Evolutionary conservation across 352 stramenopile species (phyloP).

Genomic region (Phytopythium kandeliae): DNA sequence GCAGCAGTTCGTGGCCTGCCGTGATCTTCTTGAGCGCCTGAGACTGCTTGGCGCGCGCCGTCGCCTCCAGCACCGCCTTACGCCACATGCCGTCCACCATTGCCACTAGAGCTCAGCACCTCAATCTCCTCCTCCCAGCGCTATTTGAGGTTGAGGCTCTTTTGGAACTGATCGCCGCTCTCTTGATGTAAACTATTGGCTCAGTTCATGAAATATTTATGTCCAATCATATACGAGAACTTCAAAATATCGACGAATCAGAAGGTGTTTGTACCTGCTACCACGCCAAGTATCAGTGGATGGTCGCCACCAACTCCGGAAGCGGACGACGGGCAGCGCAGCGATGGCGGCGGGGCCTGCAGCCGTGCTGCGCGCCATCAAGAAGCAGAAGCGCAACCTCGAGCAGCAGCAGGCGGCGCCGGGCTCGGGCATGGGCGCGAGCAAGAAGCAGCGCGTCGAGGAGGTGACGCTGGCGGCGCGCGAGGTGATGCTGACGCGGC

Average conservation of each 20-base stretch:
- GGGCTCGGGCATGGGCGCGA: slow-evolving; percentile 8
- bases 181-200: too few species aligned
- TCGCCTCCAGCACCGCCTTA: slow-evolving; percentile 54
- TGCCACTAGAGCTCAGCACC: not conserved
- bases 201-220: too few species aligned
- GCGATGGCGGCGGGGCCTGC: not conserved
- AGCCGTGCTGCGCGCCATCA: slow-evolving; percentile 14
- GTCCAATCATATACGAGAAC: not conserved
- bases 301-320: not conserved
- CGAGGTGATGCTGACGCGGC: slow-evolving; percentile 61
- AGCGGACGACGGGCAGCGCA: not conserved
- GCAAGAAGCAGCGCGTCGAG: slow-evolving; percentile 66
- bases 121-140: too few species aligned
- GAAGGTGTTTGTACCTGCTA: too few species aligned
- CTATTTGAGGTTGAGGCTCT: not conserved
- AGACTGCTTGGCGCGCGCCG: slow-evolving; percentile 45
- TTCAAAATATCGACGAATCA: slow-evolving; percentile 9
- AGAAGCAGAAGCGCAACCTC: slow-evolving; percentile 29
- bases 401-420: slow-evolving; percentile 3
- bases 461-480: slow-evolving; percentile 54
- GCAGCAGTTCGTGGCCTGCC: slow-evolving; percentile 46
- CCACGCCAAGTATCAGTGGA: too few species aligned
- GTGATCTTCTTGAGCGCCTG: slow-evolving; percentile 63
- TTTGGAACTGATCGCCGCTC: not conserved
- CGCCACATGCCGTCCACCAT: slow-evolving; percentile 36